Evolutionary conservation across 2,329 filamentous ascomycete species (phyloP).

Genomic region (Fusarium ramigenum): DNA sequence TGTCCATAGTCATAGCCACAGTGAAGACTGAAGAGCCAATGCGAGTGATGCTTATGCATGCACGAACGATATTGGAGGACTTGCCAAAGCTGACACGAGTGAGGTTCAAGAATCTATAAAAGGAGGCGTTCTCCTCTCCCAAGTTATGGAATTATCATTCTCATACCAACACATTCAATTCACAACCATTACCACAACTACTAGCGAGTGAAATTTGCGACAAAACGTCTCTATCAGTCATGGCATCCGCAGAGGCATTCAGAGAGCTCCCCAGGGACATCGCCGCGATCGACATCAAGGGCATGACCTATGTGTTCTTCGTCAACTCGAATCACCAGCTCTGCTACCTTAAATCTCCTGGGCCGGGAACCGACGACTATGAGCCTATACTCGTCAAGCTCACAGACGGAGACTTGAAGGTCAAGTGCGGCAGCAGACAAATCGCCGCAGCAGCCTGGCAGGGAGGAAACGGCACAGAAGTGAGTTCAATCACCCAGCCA

Average conservation of each 20-base stretch:
- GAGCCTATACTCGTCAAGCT: neutral
- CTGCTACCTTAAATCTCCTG: neutral
- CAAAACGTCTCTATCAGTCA: neutral
- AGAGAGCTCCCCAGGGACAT: neutral
- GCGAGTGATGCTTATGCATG: neutral
- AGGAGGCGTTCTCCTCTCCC: neutral
- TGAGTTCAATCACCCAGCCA: neutral
- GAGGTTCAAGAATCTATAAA: neutral
- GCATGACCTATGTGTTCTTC: neutral
- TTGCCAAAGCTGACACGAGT: neutral
- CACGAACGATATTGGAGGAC: neutral
- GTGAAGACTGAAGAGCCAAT: neutral
- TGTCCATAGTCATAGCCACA: neutral
- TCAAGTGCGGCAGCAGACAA: neutral
- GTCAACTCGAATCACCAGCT: neutral
- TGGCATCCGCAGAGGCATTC: neutral
- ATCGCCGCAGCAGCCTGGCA: neutral
- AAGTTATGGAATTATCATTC: neutral
- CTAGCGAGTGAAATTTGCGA: neutral
- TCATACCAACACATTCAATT: fast-evolving
- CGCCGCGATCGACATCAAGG: neutral
- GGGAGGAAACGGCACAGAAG: neutral
- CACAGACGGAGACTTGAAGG: neutral
- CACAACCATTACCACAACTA: neutral
- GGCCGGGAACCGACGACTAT: neutral